Conservation (phyloP, 2,329 filamentous ascomycete species). For the Capronia coronata region DNA sequence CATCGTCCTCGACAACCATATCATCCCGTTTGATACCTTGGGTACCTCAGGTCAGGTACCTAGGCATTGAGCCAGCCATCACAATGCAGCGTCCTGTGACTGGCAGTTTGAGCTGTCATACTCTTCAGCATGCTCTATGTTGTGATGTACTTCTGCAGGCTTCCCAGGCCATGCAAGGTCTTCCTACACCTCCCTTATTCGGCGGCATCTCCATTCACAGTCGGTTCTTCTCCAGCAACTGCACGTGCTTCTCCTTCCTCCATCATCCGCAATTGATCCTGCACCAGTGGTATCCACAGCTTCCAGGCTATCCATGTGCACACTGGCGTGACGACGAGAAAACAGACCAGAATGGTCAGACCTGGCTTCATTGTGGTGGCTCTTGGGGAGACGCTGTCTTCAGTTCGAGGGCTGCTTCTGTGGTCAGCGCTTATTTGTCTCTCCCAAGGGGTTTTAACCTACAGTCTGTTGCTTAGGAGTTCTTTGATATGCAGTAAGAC, state of each 20-base stretch:
- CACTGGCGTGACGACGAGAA: slow-evolving; percentile 26
- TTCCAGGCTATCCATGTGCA: slow-evolving; percentile 26
- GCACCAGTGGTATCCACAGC: slow-evolving; percentile 24
- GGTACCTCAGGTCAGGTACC: no score
- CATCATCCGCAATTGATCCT: slow-evolving; percentile 24
- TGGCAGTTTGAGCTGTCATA: no score
- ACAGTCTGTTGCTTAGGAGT: background rate
- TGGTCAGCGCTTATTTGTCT: background rate
- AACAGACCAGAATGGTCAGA: slow-evolving; percentile 28
- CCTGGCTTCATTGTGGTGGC: slow-evolving; percentile 25
- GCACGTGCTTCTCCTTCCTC: slow-evolving; percentile 23
- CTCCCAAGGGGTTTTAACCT: background rate
- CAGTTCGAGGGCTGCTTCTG: background rate
- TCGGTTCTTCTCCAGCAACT: slow-evolving; percentile 6
- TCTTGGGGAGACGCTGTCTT: background rate
- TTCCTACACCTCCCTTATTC: background rate
- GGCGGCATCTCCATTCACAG: background rate
- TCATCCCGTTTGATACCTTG: no score
- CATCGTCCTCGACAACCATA: no score
- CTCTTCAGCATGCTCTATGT: background rate
- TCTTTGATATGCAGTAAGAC: background rate
- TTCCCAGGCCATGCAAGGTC: background rate
- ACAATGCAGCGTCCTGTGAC: no score
- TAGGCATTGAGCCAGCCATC: no score
- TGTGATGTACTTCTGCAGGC: background rate